phyloP scores from a whole-genome alignment of 352 stramenopile genomes.

The Thalassiosira pacifica region DNA sequence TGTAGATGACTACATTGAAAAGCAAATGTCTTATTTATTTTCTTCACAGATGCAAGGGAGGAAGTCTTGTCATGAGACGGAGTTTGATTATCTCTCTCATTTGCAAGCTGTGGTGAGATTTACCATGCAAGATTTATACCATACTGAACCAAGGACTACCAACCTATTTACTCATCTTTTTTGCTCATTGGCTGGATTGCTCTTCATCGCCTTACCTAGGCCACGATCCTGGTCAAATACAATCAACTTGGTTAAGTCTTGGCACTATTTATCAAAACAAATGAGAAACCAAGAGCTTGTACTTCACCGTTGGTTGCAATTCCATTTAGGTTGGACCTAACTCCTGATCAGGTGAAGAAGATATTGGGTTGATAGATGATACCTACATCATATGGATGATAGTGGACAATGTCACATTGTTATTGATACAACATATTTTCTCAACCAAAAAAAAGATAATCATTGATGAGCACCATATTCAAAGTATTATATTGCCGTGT shows the following conservation, averaged over 20 bases:
- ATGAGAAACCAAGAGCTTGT: constrained; percentile 72
- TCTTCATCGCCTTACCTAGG: constrained; percentile 24
- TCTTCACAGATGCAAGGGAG: no score
- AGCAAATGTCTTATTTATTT: no score
- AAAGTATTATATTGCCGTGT: no score
- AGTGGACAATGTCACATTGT: no score
- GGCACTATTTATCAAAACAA: constrained; percentile 74
- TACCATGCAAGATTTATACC: no score
- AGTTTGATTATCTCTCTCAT: constrained; percentile 77
- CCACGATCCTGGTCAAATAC: constrained; percentile 83
- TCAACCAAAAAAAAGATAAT: no score
- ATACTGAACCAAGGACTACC: no score
- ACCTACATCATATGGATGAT: no score
- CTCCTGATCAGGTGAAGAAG: constrained; percentile 70
- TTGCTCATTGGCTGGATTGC: no score
- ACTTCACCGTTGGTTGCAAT: constrained; percentile 77
- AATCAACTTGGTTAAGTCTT: constrained; percentile 75
- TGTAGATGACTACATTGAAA: no score
- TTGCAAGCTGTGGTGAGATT: constrained; percentile 72
- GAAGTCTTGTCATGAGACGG: constrained; percentile 78
- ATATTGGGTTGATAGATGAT: constrained; percentile 63
- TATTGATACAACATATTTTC: no score
- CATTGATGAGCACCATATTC: no score
- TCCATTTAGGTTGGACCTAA: constrained; percentile 75
- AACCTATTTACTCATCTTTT: not conserved